Percentiles rank a stretch among this genome's conserved stretches.
These are phyloP conservation scores for Borovskyia barvae DNA, from an alignment of 208 protist species.

Conservation along the genomic window DNA sequence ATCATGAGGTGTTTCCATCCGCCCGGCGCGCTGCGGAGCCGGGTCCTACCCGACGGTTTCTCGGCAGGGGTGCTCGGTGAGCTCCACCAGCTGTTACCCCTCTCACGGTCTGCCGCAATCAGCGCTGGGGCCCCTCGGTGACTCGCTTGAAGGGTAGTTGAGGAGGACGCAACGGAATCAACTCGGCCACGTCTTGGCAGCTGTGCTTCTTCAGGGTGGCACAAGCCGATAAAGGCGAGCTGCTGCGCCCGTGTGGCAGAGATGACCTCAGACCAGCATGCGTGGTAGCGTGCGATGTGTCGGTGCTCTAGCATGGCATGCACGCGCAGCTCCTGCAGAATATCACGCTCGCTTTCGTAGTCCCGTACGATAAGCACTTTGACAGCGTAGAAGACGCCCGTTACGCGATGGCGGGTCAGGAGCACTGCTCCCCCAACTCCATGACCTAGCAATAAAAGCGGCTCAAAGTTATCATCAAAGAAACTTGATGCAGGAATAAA, in stretches of 20 bases:
- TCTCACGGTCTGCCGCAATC: neutral
- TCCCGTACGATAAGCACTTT: conserved; percentile 77
- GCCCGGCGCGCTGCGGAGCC: conserved; percentile 7
- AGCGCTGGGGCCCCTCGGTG: too few species aligned
- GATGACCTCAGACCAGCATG: conserved; percentile 80
- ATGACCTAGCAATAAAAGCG: conserved; percentile 57
- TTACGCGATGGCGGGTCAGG: conserved; percentile 76
- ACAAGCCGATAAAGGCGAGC: conserved; percentile 68
- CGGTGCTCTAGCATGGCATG: conserved; percentile 62
- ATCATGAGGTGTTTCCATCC: conserved; percentile 22
- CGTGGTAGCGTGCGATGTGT: conserved; percentile 76
- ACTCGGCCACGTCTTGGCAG: neutral
- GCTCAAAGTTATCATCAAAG: conserved; percentile 89
- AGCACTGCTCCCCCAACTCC: conserved; percentile 74
- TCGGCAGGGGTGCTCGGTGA: neutral
- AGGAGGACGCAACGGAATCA: neutral
- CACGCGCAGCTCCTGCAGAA: conserved; percentile 71
- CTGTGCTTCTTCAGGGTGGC: conserved; percentile 32
- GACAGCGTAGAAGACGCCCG: conserved; percentile 79
- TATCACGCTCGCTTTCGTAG: conserved; percentile 60
- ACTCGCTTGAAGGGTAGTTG: neutral
- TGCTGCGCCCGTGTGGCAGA: conserved; percentile 63
- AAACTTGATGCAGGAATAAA: conserved; percentile 42
- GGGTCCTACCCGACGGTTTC: neutral
- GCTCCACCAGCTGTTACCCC: neutral